Evolutionary conservation across 2,329 filamentous ascomycete genomes (phyloP).

Genomic region (Diplodia seriata): DNA sequence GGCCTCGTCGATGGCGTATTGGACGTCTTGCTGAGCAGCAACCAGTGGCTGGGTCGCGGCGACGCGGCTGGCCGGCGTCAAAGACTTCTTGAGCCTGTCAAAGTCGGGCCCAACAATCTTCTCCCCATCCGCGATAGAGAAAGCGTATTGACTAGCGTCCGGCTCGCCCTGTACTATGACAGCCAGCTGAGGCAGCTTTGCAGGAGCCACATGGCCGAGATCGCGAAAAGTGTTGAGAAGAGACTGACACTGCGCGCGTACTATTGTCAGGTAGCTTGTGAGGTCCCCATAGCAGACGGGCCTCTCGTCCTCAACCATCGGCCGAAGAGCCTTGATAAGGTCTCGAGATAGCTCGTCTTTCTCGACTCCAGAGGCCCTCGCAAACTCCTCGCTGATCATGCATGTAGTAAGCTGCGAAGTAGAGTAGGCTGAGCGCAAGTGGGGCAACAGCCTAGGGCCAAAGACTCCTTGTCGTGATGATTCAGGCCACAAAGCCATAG

Average conservation of each 20-base stretch:
- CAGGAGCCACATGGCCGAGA: constrained; percentile 40
- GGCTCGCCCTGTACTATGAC: constrained; percentile 93
- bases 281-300: constrained; percentile 87
- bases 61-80: constrained; percentile 86
- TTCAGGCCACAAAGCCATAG: constrained; percentile 78
- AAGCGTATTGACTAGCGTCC: constrained; percentile 89
- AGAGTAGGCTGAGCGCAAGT: constrained; percentile 75
- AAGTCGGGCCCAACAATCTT: constrained; percentile 86
- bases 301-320: constrained; percentile 80
- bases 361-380: constrained; percentile 58
- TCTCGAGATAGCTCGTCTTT: constrained; percentile 61
- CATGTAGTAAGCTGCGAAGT: constrained; percentile 86
- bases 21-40: constrained; percentile 75
- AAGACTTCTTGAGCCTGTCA: constrained; percentile 84
- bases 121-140: constrained; percentile 86
- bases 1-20: constrained; percentile 79
- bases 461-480: constrained; percentile 66
- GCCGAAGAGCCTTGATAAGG: constrained; percentile 71
- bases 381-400: constrained; percentile 88
- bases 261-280: constrained; percentile 86
- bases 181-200: constrained; percentile 78
- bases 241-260: constrained; percentile 88
- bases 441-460: constrained; percentile 69
- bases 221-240: constrained; percentile 91
- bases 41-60: constrained; percentile 80